Evolutionary conservation across 2,329 filamentous ascomycete genomes (phyloP).

Genomic region (Aspergillus sp.): DNA sequence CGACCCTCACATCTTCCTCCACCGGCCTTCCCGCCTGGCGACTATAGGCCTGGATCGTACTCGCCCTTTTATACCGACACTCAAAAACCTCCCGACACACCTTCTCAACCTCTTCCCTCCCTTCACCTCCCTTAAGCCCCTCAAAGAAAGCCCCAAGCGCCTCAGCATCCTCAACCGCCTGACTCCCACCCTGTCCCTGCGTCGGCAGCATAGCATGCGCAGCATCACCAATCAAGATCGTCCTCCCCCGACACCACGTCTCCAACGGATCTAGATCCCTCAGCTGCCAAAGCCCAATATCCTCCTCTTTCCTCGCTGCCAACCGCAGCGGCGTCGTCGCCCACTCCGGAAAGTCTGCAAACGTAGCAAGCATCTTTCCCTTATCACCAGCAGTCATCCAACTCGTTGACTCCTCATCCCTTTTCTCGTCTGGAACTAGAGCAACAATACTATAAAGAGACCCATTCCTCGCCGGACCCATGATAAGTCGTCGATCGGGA

Average conservation of each 20-base stretch:
- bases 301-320: neutral
- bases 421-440: slow-evolving; percentile 44
- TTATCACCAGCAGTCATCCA: slow-evolving; percentile 11
- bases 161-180: slow-evolving; percentile 46
- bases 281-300: slow-evolving; percentile 23
- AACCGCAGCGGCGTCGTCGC: neutral
- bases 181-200: slow-evolving; percentile 47
- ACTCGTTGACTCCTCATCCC: slow-evolving; percentile 5
- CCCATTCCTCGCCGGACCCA: slow-evolving; percentile 48
- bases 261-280: slow-evolving; percentile 30
- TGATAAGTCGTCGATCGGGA: slow-evolving; percentile 46
- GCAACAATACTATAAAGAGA: slow-evolving; percentile 48
- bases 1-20: slow-evolving; percentile 20
- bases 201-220: slow-evolving; percentile 46
- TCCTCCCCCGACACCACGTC: slow-evolving; percentile 17
- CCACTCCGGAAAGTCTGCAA: slow-evolving; percentile 13
- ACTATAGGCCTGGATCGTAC: slow-evolving; percentile 12
- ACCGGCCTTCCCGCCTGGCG: slow-evolving; percentile 3
- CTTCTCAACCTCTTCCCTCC: neutral
- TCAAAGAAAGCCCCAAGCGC: slow-evolving; percentile 21
- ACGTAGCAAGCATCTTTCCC: slow-evolving; percentile 13
- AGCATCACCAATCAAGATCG: slow-evolving; percentile 40
- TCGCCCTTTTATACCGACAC: slow-evolving; percentile 5
- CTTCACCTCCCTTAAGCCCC: neutral
- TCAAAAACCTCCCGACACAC: neutral